Evolutionary conservation across 2,329 filamentous ascomycete genomes (phyloP), one percentile per base, ranked within the genome.

Genomic region (Alternaria brassicicola): DNA sequence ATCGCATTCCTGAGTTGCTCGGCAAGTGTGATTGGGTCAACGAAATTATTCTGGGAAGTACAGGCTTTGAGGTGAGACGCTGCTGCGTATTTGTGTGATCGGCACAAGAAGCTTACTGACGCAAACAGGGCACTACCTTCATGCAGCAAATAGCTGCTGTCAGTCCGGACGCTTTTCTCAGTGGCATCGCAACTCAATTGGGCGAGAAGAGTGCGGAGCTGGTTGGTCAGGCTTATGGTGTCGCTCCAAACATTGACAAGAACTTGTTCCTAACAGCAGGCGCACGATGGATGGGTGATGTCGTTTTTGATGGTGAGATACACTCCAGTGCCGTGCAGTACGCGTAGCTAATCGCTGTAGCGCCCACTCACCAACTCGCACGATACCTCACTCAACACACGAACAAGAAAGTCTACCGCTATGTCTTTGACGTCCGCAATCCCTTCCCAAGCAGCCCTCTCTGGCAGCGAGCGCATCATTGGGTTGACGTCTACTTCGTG

Each of bases 11-110:
- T 0, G 55, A 64, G 15, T 36, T 70, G 7, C 31, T 70, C 1
- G 60, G 53, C 10, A 50, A 57, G 2, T 72, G 67, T 33, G 59
- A 71, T 6, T 84, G 81, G 81, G 80, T 79, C 26, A 64, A 78
- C 28, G 74, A 76, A 17, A 59, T 83, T 10, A 63, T 83, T 10
- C 72, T 84, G 15, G 82, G 82, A 1, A 77, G 79, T 61, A 79
- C 79, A 23, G 72, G 78, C 43, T 77, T 79, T 55, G 81, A 83
- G 71, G 79, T 79, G 70, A 33, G 50, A 19, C 54, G 69, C 21
- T 3, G 12, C 21, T 49, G 19, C 17, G 6, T 12, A 7, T 3
- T 13, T 2, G 12, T 70, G 36, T 6, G 9, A 19, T 10, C 28
- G 36, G 6, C 4, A 2, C 15, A 7, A 19, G 17, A 25, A 15